phyloP scores from a whole-genome alignment of 2,329 filamentous ascomycete species.

The Shiraia sp. region DNA sequence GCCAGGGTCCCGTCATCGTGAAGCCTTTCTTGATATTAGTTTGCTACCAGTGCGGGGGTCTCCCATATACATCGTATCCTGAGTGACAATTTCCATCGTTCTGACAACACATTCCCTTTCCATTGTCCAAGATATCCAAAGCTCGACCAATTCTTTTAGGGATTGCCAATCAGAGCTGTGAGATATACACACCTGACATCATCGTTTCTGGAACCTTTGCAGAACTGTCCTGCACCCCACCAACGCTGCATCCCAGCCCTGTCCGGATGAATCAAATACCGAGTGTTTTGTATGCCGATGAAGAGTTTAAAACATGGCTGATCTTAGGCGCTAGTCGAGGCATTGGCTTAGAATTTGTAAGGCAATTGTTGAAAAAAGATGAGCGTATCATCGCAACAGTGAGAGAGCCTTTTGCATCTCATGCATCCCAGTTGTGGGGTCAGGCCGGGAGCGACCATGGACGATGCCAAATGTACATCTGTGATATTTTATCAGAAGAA shows the following conservation, averaged over 20 bases:
- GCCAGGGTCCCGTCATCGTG: not conserved
- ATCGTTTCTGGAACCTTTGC: slow-evolving; percentile 8
- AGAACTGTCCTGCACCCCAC: slow-evolving; percentile 11
- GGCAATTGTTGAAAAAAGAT: slow-evolving; percentile 52
- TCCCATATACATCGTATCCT: too few relatives aligned
- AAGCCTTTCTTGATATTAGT: too few relatives aligned
- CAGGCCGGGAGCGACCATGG: slow-evolving; percentile 50
- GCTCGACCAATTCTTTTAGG: too few relatives aligned
- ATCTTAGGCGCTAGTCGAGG: slow-evolving; percentile 53
- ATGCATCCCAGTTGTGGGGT: slow-evolving; percentile 48
- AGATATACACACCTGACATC: slow-evolving; percentile 10
- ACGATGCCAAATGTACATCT: slow-evolving; percentile 53
- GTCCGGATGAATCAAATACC: slow-evolving; percentile 49
- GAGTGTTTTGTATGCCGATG: slow-evolving; percentile 47
- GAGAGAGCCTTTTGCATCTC: slow-evolving; percentile 46
- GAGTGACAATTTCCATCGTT: slow-evolving; percentile 6
- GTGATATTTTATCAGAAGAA: slow-evolving; percentile 57
- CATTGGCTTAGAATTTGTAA: slow-evolving; percentile 58
- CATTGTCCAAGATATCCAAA: not conserved
- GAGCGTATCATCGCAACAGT: slow-evolving; percentile 58
- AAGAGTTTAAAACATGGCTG: slow-evolving; percentile 51
- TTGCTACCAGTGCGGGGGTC: too few relatives aligned
- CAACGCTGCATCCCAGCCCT: slow-evolving; percentile 8
- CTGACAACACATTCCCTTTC: slow-evolving; percentile 6
- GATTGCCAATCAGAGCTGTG: too few relatives aligned